Evolutionary conservation across 257 asterid genomes (phyloP).

Genomic region (Nicotiana attenuata): DNA sequence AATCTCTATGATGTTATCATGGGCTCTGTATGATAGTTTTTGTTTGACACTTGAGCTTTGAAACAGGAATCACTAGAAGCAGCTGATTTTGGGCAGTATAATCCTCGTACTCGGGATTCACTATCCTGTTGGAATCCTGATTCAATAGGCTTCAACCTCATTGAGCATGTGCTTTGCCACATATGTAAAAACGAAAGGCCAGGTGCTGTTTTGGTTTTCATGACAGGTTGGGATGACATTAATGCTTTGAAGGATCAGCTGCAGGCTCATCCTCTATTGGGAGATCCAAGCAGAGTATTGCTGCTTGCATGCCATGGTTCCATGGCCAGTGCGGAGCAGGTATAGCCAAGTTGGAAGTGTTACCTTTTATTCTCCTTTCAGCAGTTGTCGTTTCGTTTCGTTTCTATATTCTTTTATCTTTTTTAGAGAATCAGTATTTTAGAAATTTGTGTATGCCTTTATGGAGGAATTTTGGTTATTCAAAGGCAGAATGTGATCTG

Average conservation of each 20-base stretch:
- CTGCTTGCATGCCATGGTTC: conserved; percentile 99
- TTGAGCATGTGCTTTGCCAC: conserved; percentile 77
- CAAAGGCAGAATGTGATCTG: neutral
- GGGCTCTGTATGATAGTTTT: neutral
- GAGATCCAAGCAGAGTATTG: conserved; percentile 81
- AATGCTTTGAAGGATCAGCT: conserved; percentile 88
- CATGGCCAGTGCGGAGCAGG: conserved; percentile 98
- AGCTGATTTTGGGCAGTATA: conserved; percentile 61
- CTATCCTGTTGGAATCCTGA: conserved; percentile 94
- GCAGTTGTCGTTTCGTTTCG: neutral
- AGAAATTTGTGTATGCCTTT: neutral
- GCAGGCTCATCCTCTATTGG: conserved; percentile 77
- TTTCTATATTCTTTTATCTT: neutral
- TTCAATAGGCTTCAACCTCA: conserved; percentile 93
- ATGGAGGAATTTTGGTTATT: neutral
- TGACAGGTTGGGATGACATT: conserved; percentile 99
- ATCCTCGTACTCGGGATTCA: conserved; percentile 53
- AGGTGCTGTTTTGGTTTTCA: conserved; percentile 90
- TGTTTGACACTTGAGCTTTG: conserved; percentile 16
- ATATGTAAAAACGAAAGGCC: conserved; percentile 79
- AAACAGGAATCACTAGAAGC: conserved; percentile 69
- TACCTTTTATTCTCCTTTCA: neutral
- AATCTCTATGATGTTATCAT: neutral
- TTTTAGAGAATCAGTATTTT: neutral
- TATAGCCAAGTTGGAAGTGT: conserved; percentile 16